Evolutionary conservation across 2,329 filamentous ascomycete genomes (phyloP), one percentile per base, ranked within the genome.

Genomic region (Chalaropsis ovoidea): DNA sequence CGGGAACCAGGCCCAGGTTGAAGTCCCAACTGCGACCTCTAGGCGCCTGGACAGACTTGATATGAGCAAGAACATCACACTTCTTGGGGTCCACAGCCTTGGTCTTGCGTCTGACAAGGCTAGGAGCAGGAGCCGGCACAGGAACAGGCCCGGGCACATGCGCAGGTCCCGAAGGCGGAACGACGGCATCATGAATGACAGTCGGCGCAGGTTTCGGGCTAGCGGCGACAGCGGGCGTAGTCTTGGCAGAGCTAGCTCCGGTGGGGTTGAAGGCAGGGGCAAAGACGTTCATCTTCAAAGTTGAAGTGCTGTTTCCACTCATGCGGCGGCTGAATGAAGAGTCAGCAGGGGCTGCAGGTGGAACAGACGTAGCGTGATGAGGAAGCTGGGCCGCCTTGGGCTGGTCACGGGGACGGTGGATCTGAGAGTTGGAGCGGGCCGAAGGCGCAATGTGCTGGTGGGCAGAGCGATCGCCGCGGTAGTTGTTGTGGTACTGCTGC

Each of bases 1-100:
- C 86, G 35, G 88, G 87, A 45, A 88, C 87, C 64, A 96, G 83
- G n/a, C 90, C 91, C 60, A 86, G 87, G 71, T 94, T 95, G 67
- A 85, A 82, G 43, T 85, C 80, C 79, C 86, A 91, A 68, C 88
- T 84, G 31, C 54, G 62, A 17, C 54, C 41, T 17, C 45, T 49
- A 69, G 88, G 85, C 0, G 79, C 77, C 65, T 78, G 77, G 61
- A 84, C 74, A 0, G 78, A 79, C 75, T 83, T 80, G 69, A 86
- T 78, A 64, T 80, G 77, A 1, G 78, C 75, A 54, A 85, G 72
- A 65, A 84, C 82, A 63, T 76, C 74, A 71, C 81, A 84, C 73
- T 90, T 90, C 73, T 86, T 86, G 73, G 90, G 80, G 65, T 90
- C 85, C 64, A 91, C 79, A 3, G 85, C 80, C 70, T 85, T 82